Evolutionary conservation across 768 basidiomycete species (phyloP).

Genomic region (Suillus weaverae): DNA sequence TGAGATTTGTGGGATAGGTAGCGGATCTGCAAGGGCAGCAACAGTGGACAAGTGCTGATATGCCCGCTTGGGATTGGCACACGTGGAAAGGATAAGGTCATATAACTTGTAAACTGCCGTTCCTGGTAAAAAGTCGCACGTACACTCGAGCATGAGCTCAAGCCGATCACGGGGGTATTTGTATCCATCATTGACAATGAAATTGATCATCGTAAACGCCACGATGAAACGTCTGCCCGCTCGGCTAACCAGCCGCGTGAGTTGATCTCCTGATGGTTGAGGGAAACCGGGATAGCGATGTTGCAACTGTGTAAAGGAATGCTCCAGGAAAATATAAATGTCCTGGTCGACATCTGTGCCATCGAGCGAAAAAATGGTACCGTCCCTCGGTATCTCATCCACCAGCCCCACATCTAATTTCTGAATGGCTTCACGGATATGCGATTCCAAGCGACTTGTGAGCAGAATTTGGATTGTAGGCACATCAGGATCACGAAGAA

Average conservation of each 20-base stretch:
- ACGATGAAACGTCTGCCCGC: not conserved
- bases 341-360: not conserved
- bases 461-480: too few relatives aligned
- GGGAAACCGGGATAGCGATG: not conserved
- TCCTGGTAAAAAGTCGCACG: not conserved
- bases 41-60: not conserved
- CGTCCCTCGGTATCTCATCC: not conserved
- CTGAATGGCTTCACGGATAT: not conserved
- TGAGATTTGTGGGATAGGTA: not conserved
- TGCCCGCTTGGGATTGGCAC: not conserved
- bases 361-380: not conserved
- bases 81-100: not conserved
- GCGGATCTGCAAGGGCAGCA: not conserved
- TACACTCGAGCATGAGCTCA: not conserved
- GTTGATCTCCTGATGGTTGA: not conserved
- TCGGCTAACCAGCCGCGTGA: not conserved
- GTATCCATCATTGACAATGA: not conserved
- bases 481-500: too few relatives aligned
- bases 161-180: not conserved
- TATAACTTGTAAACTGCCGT: not conserved
- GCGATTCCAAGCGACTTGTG: not conserved
- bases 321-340: not conserved
- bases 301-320: not conserved
- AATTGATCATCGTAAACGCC: not conserved
- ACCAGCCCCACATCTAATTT: not conserved